Evolutionary conservation across 2,329 filamentous ascomycete species (phyloP), one percentile per base, ranked within the genome.

Genomic region (Dactylonectria macrodidyma): DNA sequence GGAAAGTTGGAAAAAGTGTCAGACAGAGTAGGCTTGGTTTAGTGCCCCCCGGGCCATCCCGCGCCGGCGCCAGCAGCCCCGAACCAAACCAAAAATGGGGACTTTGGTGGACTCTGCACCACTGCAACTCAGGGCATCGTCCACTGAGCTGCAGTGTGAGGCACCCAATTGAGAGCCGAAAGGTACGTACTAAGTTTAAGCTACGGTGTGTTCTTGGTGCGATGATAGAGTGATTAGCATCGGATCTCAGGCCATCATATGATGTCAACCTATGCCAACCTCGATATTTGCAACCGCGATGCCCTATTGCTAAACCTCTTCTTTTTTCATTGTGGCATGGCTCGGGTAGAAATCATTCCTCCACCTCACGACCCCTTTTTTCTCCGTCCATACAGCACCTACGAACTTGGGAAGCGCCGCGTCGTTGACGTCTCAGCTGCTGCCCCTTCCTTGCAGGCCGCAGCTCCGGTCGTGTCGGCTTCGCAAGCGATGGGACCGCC

Each of bases 21-120:
- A 64, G 66, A 66, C 74, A 75, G 68, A 54, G 33, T 54, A 22
- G 71, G 71, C 67, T 70, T 67, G 58, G 64, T 58, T 44, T 56
- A 34, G 56, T 46, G 30, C 57, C 62, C n/a, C 57, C 63, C 74
- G 74, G 74, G 63, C 67, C 70, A 70, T 75, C 74, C 74, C 74
- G 74, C 48, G 57, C 72, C 69, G 59, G 59, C 69, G 62, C 70
- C 71, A 75, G 69, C 56, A 58, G 54, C 10, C 44, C 52, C 51
- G 51, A 46, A 58, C 50, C 55, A 65, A 46, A 46, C 51, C 47
- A 12, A 64, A 55, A 48, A 56, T 34, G 44, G 38, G 41, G 63
- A 46, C 62, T 59, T 63, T 66, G 22, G 46, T 22, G 33, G 58
- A 16, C 34, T 46, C 33, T 66, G 63, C 54, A 50, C 59, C 58